phyloP scores from a whole-genome alignment of 768 basidiomycete genomes.

The Crucibulum laeve region DNA sequence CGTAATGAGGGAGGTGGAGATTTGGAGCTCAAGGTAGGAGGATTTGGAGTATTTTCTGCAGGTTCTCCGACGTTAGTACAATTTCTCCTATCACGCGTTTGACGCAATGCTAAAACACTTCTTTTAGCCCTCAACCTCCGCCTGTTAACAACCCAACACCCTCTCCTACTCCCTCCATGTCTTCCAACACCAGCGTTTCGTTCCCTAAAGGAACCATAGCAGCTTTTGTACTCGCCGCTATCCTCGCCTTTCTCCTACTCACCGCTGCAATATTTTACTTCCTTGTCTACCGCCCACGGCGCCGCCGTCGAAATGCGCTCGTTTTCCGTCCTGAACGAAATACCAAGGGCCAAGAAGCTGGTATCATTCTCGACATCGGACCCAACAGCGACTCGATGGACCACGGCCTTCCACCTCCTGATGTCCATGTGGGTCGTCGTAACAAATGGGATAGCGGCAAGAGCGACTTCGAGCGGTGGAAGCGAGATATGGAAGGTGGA shows the following conservation, averaged over 20 bases:
- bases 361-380: constrained; percentile 14
- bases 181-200: constrained; percentile 14
- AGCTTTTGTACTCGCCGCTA: constrained; percentile 54
- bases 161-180: constrained; percentile 15
- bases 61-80: constrained; percentile 18
- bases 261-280: constrained; percentile 37
- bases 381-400: constrained; percentile 5
- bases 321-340: neutral
- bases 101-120: neutral
- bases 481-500: constrained; percentile 32
- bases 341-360: constrained; percentile 13
- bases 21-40: constrained; percentile 43
- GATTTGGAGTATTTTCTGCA: constrained; percentile 42
- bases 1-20: constrained; percentile 51
- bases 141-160: constrained; percentile 4
- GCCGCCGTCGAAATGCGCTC: constrained; percentile 12
- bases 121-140: constrained; percentile 1
- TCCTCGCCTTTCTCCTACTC: constrained; percentile 45
- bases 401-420: neutral
- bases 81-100: neutral
- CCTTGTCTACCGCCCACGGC: constrained; percentile 44
- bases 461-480: constrained; percentile 41
- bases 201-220: constrained; percentile 58
- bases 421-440: neutral
- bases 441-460: constrained; percentile 22